Percentiles rank a stretch among this genome's conserved stretches.
phyloP scores from a whole-genome alignment of 1,284 basidiomycete species.

The Agaricales sp. region DNA sequence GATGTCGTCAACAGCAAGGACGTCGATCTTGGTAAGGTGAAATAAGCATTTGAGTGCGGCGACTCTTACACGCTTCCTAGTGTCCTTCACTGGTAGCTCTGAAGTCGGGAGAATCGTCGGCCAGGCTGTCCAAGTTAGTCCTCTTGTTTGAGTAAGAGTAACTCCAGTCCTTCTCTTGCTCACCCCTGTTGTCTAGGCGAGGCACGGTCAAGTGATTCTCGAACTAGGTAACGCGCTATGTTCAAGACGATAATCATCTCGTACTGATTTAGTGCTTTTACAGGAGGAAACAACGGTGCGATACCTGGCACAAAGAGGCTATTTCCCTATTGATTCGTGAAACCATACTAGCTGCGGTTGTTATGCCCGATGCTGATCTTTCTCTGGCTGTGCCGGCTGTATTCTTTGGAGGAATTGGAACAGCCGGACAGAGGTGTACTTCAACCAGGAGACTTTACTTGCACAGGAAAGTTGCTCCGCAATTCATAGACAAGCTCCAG shows the following conservation, averaged over 20 bases:
- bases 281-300: conserved; percentile 82
- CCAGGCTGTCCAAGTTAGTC: conserved; percentile 67
- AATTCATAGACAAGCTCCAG: conserved; percentile 69
- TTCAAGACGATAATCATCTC: not conserved
- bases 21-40: conserved; percentile 62
- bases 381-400: conserved; percentile 80
- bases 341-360: conserved; percentile 66
- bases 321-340: conserved; percentile 13
- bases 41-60: not conserved
- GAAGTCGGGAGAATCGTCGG: conserved; percentile 78
- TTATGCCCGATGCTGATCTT: conserved; percentile 91
- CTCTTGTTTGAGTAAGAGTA: conserved; percentile 17
- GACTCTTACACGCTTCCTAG: conserved; percentile 20
- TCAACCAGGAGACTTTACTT: conserved; percentile 86
- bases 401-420: conserved; percentile 92
- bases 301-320: conserved; percentile 11
- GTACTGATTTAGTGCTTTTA: not conserved
- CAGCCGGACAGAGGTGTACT: conserved; percentile 92
- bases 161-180: no score
- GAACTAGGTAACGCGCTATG: conserved; percentile 76
- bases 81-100: conserved; percentile 94
- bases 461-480: conserved; percentile 67
- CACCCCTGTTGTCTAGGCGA: not conserved
- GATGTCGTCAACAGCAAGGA: conserved; percentile 63
- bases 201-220: conserved; percentile 68